phyloP scores from a whole-genome alignment of 2,329 filamentous ascomycete genomes.

The Aspergillus pseudoterreus region DNA sequence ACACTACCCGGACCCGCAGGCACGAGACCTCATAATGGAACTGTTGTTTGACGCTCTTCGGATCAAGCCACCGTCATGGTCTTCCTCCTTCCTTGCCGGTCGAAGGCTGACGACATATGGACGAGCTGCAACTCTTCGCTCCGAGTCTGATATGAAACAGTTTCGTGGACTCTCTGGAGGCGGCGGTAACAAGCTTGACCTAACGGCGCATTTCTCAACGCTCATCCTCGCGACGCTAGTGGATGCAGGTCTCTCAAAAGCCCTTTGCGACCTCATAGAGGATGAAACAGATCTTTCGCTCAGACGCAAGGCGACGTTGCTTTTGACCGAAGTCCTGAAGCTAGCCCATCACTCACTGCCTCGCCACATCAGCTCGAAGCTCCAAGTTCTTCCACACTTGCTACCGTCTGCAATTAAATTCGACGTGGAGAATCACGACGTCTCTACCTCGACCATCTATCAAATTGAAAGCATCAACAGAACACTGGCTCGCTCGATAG shows the following conservation, averaged over 20 bases:
- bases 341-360: conserved; percentile 83
- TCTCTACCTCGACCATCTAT: conserved; percentile 87
- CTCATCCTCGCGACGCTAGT: conserved; percentile 82
- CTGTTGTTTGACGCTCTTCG: conserved; percentile 78
- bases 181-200: conserved; percentile 63
- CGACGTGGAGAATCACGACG: conserved; percentile 66
- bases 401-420: conserved; percentile 74
- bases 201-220: conserved; percentile 91
- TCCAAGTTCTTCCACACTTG: conserved; percentile 85
- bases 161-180: conserved; percentile 59
- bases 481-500: conserved; percentile 76
- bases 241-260: conserved; percentile 67
- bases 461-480: conserved; percentile 97
- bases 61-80: conserved; percentile 93
- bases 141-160: conserved; percentile 52
- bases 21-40: conserved; percentile 78
- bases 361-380: conserved; percentile 71
- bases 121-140: conserved; percentile 80
- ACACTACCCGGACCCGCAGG: conserved; percentile 54
- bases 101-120: conserved; percentile 92
- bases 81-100: conserved; percentile 89
- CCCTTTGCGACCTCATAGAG: conserved; percentile 49
- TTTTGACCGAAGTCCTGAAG: conserved; percentile 88
- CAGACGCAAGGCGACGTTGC: conserved; percentile 81
- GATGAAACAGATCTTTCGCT: conserved; percentile 51